A percentile compares a stretch with the other conserved stretches of the same genome.
Evolutionary conservation across 495 filamentous ascomycete species (phyloP).

Genomic region (Penicillium bovifimosum): DNA sequence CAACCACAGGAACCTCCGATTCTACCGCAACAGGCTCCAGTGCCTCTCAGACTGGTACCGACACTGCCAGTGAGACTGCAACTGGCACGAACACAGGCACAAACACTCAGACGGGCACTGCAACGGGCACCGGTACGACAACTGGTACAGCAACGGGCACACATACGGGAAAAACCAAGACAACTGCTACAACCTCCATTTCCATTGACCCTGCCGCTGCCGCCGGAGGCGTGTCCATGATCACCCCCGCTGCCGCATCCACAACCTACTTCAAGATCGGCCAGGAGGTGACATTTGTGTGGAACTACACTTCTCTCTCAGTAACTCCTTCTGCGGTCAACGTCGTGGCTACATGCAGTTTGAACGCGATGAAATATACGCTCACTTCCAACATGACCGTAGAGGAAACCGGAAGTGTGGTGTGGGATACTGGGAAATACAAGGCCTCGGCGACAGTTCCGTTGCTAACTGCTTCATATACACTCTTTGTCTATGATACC

Average conservation of each 20-base stretch:
- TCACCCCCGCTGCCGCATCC: slow-evolving; percentile 60
- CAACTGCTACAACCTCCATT: slow-evolving; percentile 33
- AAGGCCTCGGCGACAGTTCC: slow-evolving; percentile 55
- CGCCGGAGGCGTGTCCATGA: slow-evolving; percentile 74
- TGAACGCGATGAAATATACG: slow-evolving; percentile 60
- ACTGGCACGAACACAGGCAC: slow-evolving; percentile 8
- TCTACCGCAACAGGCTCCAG: slow-evolving; percentile 19
- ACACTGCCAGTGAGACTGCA: slow-evolving; percentile 4
- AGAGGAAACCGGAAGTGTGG: slow-evolving; percentile 49
- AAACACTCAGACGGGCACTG: slow-evolving; percentile 15
- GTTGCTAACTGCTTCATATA: slow-evolving; percentile 72
- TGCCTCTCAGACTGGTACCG: slow-evolving; percentile 15
- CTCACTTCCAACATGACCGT: slow-evolving; percentile 59
- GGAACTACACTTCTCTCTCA: slow-evolving; percentile 91
- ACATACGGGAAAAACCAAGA: slow-evolving; percentile 25
- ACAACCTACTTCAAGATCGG: slow-evolving; percentile 84
- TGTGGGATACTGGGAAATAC: slow-evolving; percentile 78
- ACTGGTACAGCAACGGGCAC: slow-evolving; percentile 22
- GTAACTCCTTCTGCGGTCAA: slow-evolving; percentile 74
- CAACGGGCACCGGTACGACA: slow-evolving; percentile 22
- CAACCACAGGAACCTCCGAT: slow-evolving; percentile 11
- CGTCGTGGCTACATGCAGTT: slow-evolving; percentile 71
- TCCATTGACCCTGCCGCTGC: slow-evolving; percentile 55
- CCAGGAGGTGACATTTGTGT: slow-evolving; percentile 76
- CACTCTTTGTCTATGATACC: slow-evolving; percentile 76